A percentile compares a stretch with the other conserved stretches of the same genome.
These are phyloP conservation scores for Saitozyma podzolica DNA, from an alignment of 768 basidiomycete genomes.

Conservation along the genomic window DNA sequence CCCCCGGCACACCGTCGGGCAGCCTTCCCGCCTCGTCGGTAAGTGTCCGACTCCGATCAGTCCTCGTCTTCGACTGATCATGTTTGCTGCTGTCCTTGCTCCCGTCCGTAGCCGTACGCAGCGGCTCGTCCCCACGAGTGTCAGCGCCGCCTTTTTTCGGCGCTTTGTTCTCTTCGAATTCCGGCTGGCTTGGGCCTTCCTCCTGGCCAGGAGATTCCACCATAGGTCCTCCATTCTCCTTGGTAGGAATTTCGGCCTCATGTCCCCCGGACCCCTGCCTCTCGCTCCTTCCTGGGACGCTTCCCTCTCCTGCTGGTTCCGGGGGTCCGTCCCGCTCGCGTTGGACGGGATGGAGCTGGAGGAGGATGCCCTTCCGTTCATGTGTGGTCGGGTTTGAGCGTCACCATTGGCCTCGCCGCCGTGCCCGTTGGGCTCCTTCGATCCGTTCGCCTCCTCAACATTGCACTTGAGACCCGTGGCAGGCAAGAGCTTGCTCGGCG, in stretches of 20 bases:
- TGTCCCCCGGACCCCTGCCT: conserved; percentile 29
- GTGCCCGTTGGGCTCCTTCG: conserved; percentile 9
- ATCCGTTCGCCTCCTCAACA: conserved; percentile 37
- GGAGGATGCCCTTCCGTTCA: conserved; percentile 9
- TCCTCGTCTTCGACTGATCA: conserved; percentile 13
- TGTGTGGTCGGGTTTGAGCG: background rate
- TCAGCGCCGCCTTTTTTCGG: background rate
- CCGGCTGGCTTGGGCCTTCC: background rate
- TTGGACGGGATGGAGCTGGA: conserved; percentile 30
- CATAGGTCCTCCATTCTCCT: background rate
- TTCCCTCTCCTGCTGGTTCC: conserved; percentile 16
- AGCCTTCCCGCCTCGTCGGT: conserved; percentile 38
- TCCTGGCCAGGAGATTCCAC: background rate
- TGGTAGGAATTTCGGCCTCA: conserved; percentile 16
- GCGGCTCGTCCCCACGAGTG: background rate
- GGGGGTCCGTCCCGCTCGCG: conserved; percentile 19
- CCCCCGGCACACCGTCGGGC: conserved; percentile 30
- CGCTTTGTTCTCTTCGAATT: background rate
- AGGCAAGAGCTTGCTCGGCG: conserved; percentile 29
- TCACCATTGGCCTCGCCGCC: conserved; percentile 9
- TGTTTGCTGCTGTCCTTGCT: background rate
- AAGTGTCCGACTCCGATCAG: conserved; percentile 16
- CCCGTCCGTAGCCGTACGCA: background rate
- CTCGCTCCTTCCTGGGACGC: conserved; percentile 15
- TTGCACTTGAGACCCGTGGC: conserved; percentile 38